Evolutionary conservation across 2,329 filamentous ascomycete genomes (phyloP), one percentile per base, ranked within the genome.

Genomic region (Lecanicillium sp.): DNA sequence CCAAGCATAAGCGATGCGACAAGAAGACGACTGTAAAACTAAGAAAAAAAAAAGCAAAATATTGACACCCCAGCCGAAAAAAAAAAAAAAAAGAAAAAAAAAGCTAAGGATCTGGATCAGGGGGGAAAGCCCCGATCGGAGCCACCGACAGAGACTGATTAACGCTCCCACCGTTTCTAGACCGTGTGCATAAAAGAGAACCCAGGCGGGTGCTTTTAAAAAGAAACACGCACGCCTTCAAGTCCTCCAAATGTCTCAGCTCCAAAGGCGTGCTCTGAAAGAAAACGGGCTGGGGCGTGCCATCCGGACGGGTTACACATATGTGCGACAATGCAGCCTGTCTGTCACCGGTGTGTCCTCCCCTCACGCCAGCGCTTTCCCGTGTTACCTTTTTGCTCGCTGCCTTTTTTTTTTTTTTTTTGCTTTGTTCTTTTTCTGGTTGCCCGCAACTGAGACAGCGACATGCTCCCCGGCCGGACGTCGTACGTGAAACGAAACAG

Each of bases 381-480:
- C 21, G 26, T 29, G 23, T 20, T 26, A 26, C 41, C 9, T 21
- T 24, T n/a, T 23, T 33, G 24, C 5, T 44, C n/a, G n/a, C n/a
- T 33, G 20, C 15, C 15, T 14, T 15, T 11, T 23, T 15, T 12
- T 15, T 43, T 21, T 32, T 21, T 32, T 15, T 20, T 32, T 43
- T 42, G 39, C 26, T 42, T n/a, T 26, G 11, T 21, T 11, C 14
- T 12, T 32, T 23, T 20, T 40, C 5, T 12, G 19, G 7, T 30
- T n/a, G n/a, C 14, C 20, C 9, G 20, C 27, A 24, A 47, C 44
- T 47, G 44, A 47, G 44, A 47, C 44, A 47, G 36, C 26, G 26
- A 26, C 44, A 40, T 33, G 36, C 14, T 37, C 37, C 37, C 37
- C 19, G n/a, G 37, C 37, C n/a, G 3, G 32, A 45, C 24, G 23